Evolutionary conservation across 1,284 basidiomycete species (phyloP), one percentile per base, ranked within the genome.

Genomic region (Ganoderma boninense): DNA sequence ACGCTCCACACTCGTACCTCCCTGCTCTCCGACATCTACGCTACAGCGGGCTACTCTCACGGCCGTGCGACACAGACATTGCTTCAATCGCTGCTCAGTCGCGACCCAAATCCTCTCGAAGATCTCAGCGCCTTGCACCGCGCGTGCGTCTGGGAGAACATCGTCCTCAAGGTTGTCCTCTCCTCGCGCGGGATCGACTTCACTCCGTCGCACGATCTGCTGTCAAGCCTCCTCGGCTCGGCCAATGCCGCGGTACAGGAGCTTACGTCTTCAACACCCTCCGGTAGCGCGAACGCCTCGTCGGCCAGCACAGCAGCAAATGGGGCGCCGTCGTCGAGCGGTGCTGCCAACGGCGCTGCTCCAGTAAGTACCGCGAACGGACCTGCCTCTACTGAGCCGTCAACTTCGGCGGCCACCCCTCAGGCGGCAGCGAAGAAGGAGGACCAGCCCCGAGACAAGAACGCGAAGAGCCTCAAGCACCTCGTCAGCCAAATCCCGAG

Each of bases 21-120:
- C 23, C 82, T 99, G 26, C 88, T 99, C 64, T 93, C 94, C 13
- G 97, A 98, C 76, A 91, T 97, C 16, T 96, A 97, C 80, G 88
- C 92, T 3, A 95, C 93, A n/a, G 90, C 95, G 56, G 91, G 93
- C 5, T 96, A 93, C 80, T 86, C 91, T n/a, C 95, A 96, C 75
- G 89, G 92, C 61, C 90, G 96, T 73, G 87, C 92, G 42, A 91
- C 94, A 0, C 89, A 93, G 3, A 86, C 90, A 7, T 84, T 98
- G 42, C 86, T 99, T 43, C 91, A 95, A 77, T 89, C 90, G 2
- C 82, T 98, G 46, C 92, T 92, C 83, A 87, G 85, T 29, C 83
- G 83, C 6, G 87, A 92, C 14, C 86, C 89, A 5, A 86, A 91
- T 69, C 89, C 95, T 35, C 82, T 99, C 38, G 81, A 85, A 7